phyloP scores from a whole-genome alignment of 2,329 filamentous ascomycete species.

The Nemania sp. region DNA sequence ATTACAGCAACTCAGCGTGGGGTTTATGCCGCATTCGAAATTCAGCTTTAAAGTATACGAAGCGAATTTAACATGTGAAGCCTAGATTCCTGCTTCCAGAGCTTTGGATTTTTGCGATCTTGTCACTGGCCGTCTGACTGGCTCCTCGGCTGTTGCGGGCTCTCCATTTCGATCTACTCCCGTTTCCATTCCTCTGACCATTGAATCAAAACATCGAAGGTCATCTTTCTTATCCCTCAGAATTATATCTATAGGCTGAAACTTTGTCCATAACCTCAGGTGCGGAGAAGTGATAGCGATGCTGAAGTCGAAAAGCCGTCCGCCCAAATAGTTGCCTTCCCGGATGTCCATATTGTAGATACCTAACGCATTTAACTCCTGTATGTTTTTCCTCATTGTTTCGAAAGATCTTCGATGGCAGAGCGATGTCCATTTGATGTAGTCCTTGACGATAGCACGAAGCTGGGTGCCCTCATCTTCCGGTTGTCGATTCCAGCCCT shows the following conservation, averaged over 20 bases:
- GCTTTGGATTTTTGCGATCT: neutral
- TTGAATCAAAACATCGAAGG: constrained; percentile 4
- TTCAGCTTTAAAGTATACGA: no score
- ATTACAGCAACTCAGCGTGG: no score
- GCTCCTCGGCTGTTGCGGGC: no score
- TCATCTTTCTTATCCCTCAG: neutral
- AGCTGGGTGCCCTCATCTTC: neutral
- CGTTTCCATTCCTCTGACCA: neutral
- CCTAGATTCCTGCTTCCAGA: neutral
- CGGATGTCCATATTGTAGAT: constrained; percentile 26
- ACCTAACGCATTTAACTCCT: constrained; percentile 18
- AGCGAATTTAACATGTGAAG: no score
- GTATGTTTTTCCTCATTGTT: constrained; percentile 14
- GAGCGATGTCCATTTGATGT: neutral
- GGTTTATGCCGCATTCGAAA: no score
- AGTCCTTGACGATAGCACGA: constrained; percentile 4
- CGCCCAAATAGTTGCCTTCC: constrained; percentile 19
- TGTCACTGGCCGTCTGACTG: neutral
- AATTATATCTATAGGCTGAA: neutral
- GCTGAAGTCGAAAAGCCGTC: constrained; percentile 26
- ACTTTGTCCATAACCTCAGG: neutral
- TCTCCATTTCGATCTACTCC: no score
- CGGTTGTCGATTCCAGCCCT: constrained; percentile 1
- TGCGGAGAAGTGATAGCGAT: constrained; percentile 18
- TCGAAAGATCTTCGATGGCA: neutral